phyloP scores from a whole-genome alignment of 2,329 filamentous ascomycete genomes.

The Conoideocrella luteorostrata region DNA sequence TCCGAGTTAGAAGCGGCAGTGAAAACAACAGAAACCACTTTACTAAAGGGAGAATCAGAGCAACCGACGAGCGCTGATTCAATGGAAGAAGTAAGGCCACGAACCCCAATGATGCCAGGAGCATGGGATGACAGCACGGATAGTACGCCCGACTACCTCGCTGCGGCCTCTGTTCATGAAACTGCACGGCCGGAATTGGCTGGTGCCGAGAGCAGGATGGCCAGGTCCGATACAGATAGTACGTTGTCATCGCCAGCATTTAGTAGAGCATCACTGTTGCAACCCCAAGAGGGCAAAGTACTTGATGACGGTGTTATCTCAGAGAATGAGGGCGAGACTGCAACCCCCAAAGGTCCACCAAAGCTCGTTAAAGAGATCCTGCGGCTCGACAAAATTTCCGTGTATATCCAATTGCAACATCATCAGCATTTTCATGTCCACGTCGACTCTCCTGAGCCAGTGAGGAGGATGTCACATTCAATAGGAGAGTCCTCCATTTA shows the following conservation, averaged over 20 bases:
- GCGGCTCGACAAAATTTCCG: slow-evolving; percentile 41
- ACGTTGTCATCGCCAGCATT: slow-evolving; percentile 23
- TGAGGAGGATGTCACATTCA: slow-evolving; percentile 22
- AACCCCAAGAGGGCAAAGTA: background rate
- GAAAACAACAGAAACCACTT: background rate
- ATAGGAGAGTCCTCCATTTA: slow-evolving; percentile 31
- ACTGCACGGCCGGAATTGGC: background rate
- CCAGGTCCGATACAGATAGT: slow-evolving; percentile 15
- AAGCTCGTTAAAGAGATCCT: slow-evolving; percentile 51
- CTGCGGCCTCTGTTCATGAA: background rate
- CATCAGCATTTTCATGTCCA: slow-evolving; percentile 36
- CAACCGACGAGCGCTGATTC: background rate
- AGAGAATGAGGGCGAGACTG: slow-evolving; percentile 16
- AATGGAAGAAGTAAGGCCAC: background rate
- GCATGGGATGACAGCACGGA: slow-evolving; percentile 36
- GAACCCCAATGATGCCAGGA: slow-evolving; percentile 39
- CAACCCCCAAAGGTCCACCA: slow-evolving; percentile 47
- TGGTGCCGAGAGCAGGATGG: background rate
- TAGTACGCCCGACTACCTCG: background rate
- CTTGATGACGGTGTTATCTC: background rate
- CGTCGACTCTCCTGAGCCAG: slow-evolving; percentile 20
- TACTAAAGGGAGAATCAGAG: background rate
- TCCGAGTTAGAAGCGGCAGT: too few relatives aligned
- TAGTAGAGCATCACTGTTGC: slow-evolving; percentile 16
- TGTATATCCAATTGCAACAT: slow-evolving; percentile 48